Conservation (phyloP, 31 red algal species). For the Endocladia muricata region DNA sequence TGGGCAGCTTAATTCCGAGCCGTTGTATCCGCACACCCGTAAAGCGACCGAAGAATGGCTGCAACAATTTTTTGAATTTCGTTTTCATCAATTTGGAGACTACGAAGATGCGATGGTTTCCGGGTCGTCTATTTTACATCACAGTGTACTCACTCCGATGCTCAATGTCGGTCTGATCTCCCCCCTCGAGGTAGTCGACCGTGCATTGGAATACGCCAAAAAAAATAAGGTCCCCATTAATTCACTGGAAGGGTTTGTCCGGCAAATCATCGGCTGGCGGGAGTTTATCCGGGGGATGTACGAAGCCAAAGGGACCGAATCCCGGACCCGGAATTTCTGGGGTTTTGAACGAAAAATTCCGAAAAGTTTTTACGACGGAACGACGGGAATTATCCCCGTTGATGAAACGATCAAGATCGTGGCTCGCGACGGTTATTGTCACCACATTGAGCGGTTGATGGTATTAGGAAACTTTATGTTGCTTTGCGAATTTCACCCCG, state of each 20-base stretch:
- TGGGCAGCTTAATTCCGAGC: not conserved
- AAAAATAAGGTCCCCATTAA: too few species aligned
- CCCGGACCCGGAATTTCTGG: not conserved
- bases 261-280: conserved; percentile 38
- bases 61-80: not conserved
- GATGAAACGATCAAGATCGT: not conserved
- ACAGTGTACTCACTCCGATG: not conserved
- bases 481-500: conserved; percentile 3
- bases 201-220: too few species aligned
- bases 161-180: conserved; percentile 6
- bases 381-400: not conserved
- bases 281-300: conserved; percentile 27
- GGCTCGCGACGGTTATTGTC: conserved; percentile 1
- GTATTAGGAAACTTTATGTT: conserved; percentile 19
- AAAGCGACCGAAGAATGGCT: not conserved
- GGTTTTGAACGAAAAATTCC: not conserved
- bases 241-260: conserved; percentile 15
- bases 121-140: not conserved
- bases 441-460: conserved; percentile 36
- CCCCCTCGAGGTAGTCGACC: not conserved
- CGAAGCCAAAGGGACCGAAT: not conserved
- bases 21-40: not conserved
- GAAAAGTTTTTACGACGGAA: not conserved
- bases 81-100: conserved; percentile 5
- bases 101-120: conserved; percentile 17